Conservation (phyloP, 176 grass and related monocot genomes). For the Lolium rigidum region DNA sequence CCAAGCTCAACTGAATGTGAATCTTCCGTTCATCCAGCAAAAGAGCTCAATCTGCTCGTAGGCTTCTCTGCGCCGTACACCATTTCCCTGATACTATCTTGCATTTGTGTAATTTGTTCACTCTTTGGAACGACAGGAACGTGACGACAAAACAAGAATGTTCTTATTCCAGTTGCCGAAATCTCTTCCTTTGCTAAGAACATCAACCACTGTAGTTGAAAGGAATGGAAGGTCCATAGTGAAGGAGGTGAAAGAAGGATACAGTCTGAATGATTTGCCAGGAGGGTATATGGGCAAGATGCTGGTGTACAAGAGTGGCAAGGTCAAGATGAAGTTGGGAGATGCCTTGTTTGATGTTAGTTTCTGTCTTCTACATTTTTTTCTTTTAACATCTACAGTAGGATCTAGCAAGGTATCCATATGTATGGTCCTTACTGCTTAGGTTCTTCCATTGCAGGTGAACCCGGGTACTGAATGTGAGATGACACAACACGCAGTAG, state of each 20-base stretch:
- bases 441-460: conserved; percentile 51
- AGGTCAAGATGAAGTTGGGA: conserved; percentile 91
- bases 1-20: conserved; percentile 67
- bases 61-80: conserved; percentile 11
- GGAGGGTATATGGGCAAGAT: conserved; percentile 76
- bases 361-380: not conserved
- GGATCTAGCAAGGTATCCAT: not conserved
- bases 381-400: not conserved
- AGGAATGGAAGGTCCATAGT: conserved; percentile 45
- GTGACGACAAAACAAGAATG: conserved; percentile 52
- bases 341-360: conserved; percentile 76
- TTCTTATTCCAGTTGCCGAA: conserved; percentile 78
- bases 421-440: conserved; percentile 9
- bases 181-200: conserved; percentile 56
- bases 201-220: conserved; percentile 36
- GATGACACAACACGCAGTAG: conserved; percentile 64
- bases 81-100: not conserved
- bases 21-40: conserved; percentile 49
- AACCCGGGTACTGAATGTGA: conserved; percentile 50
- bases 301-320: conserved; percentile 77
- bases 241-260: conserved; percentile 58
- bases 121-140: conserved; percentile 44
- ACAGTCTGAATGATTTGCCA: conserved; percentile 67
- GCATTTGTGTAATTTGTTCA: not conserved
- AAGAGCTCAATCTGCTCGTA: conserved; percentile 72